Conservation (phyloP, 306 rosid genomes). For the Inga leiocalycina region DNA sequence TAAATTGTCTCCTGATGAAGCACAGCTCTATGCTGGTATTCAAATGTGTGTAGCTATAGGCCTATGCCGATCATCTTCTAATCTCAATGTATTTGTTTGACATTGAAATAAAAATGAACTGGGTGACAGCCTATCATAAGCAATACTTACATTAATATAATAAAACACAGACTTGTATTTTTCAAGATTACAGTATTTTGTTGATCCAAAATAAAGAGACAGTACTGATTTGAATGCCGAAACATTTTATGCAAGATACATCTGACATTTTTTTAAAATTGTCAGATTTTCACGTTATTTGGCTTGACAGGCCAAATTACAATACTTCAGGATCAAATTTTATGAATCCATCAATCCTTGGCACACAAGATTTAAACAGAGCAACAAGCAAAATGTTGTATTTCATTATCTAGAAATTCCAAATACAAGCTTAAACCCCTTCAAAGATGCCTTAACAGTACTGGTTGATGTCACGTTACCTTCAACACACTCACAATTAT, state of each 20-base stretch:
- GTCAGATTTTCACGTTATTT: neutral
- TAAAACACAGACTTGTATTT: neutral
- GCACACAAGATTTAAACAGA: slow-evolving; percentile 8
- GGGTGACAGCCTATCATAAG: neutral
- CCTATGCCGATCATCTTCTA: neutral
- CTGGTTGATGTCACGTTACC: neutral
- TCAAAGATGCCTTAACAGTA: neutral
- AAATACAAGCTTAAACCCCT: neutral
- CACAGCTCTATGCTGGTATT: too few relatives aligned
- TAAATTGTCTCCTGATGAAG: neutral
- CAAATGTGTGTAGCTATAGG: too few relatives aligned
- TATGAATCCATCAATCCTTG: neutral
- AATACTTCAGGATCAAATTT: slow-evolving; percentile 8
- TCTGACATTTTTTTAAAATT: neutral
- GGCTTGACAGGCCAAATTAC: neutral
- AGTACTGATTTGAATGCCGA: neutral
- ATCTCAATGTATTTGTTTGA: neutral
- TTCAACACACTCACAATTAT: slow-evolving; percentile 10
- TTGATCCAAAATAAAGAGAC: neutral
- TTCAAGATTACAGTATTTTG: neutral
- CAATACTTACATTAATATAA: neutral
- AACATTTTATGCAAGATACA: neutral
- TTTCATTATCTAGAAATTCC: neutral
- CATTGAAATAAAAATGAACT: neutral
- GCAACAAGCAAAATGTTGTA: neutral